Evolutionary conservation across 73 alveolate genomes (phyloP), one percentile per base, ranked within the genome.

Genomic region (Paramecium sonneborni): DNA sequence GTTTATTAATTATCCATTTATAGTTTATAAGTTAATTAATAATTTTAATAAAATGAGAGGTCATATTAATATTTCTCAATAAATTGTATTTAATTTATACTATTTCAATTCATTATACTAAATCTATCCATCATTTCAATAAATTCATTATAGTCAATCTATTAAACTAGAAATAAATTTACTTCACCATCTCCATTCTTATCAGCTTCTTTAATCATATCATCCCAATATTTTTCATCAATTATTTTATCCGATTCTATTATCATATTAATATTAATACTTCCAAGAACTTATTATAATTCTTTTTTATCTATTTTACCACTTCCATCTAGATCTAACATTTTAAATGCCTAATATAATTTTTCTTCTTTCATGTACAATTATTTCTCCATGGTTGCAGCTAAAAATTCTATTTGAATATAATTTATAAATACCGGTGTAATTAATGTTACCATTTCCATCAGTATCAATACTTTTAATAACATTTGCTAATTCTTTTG

Each of bases 311-410:
- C 94, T 35, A 93, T 93, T 57, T 90, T 89, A 12, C 95, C 95
- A 39, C 94, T 93, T 46, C 91, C 93, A 93, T 93, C 94, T 5
- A 86, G n/a, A 93, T 93, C 96, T 32, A 93, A 79, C 85, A 79
- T 85, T 32, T 90, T 76, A 67, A 82, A 91, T 92, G 94, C 93
- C 68, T 93, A 52, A 72, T 46, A 86, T 20, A 93, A 44, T 14
- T 93, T 74, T 79, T 93, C 96, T 79, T 91, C 57, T 56, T 76
- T 90, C 92, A 93, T 90, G 46, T 82, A 88, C 32, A 91, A 44
- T 52, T 56, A 39, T 68, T 92, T 91, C 39, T 93, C 96, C 93
- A 93, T 93, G 3, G 94, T 57, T 30, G 97, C 95, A 35, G 95
- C 90, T 44, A 93, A 26, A 69, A 93, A 93, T 92, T 93, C 97